phyloP scores from a whole-genome alignment of 192 early-diverging fungal species.

The Podila clonocystis region DNA sequence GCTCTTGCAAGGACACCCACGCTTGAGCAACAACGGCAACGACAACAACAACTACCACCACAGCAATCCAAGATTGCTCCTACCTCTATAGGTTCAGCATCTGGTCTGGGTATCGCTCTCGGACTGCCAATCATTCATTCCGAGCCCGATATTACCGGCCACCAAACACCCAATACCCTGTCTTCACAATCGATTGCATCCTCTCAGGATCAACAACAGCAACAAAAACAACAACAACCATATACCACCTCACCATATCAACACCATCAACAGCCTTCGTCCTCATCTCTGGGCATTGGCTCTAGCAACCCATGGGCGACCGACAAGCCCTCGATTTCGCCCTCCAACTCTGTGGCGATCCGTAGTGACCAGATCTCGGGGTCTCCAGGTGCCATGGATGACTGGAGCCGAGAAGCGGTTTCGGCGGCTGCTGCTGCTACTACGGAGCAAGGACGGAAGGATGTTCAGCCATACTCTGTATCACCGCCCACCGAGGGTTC shows the following conservation, averaged over 20 bases:
- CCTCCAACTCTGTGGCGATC: too few species aligned
- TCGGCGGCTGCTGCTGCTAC: too few species aligned
- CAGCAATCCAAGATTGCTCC: conserved; percentile 18
- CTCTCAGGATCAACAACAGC: not conserved
- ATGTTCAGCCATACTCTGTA: too few species aligned
- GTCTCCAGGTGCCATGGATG: too few species aligned
- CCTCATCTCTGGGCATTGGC: not conserved
- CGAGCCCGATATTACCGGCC: conserved; percentile 11
- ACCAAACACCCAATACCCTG: conserved; percentile 5
- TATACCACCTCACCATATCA: not conserved
- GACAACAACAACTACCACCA: conserved; percentile 8
- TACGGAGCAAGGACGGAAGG: too few species aligned
- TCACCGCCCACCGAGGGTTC: too few species aligned
- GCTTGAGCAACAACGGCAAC: conserved; percentile 2
- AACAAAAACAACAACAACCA: conserved; percentile 2
- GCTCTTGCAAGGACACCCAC: not conserved
- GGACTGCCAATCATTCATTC: not conserved
- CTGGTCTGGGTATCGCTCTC: conserved; percentile 34
- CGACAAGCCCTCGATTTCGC: too few species aligned
- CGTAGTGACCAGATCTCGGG: too few species aligned
- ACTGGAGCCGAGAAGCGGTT: too few species aligned
- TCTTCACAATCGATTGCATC: not conserved
- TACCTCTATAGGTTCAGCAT: conserved; percentile 52
- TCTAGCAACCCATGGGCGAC: too few species aligned
- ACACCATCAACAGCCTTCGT: too few species aligned